Base-by-base conservation (phyloP, 768 basidiomycete species). In the Mycena maculata region DNA sequence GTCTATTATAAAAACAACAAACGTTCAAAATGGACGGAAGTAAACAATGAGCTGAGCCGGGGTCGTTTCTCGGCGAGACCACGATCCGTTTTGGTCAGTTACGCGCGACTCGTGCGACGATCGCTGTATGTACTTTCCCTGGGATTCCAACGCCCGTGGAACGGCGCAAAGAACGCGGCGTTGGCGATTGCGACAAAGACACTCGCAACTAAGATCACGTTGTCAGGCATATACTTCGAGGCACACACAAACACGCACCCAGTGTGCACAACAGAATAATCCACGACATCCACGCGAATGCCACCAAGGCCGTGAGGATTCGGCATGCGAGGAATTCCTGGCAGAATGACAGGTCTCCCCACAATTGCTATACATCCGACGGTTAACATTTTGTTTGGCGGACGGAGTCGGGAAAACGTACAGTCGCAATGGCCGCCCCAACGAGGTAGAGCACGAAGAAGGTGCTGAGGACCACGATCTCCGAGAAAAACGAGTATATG, bases 201-300 rank as follows among this genome's bases (percentile, higher is more conserved):
- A 22, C 69, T 71, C 38, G 62, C 45, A 15, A 57, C 69, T 71
- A 16, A 7, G 23, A 27, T 27, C n/a, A 12, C 33, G 33, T 42
- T 33, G 18, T 36, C 20, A 31, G 36, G 13, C 1, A 60, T 20
- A 33, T 4, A 42, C 8, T 2, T 2, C 16, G 18, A 22, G 23
- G 5, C 12, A 27, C 11, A 55, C 1, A 6, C 8, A 28, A 23
- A 3, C 31, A 47, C 69, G n/a, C 41, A 71, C 69, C 36, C 28
- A 71, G 23, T 12, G 33, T 47, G 36, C 45, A 49, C 6, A 60
- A 22, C 41, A 71, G 12, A 18, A 87, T 73, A 68, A 84, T 78
- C 84, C 86, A 92, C 66, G 84, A 83, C 30, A 91, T 84, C 90
- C 91, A 93, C 16, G 88, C 80, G 62, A 91, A 90, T 0, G 88